Conservation (phyloP, 139 green algal species). For the Tetradesmus obliquus region DNA sequence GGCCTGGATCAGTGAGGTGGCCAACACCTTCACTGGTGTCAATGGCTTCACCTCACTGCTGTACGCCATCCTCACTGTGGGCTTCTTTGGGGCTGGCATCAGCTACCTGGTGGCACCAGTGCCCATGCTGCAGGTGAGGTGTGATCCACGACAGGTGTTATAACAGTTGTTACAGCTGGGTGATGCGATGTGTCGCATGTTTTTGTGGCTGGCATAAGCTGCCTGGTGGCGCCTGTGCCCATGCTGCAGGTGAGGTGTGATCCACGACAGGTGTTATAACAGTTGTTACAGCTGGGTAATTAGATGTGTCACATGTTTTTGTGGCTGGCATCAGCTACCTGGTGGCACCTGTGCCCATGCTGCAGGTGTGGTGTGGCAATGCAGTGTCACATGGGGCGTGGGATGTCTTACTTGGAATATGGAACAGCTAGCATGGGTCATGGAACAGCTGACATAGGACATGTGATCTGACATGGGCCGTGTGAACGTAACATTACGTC, state of each 20-base stretch:
- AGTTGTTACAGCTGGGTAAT: too few relatives aligned
- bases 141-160: too few relatives aligned
- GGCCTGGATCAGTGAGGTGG: conserved; percentile 11
- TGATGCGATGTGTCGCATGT: background rate
- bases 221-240: background rate
- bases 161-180: too few relatives aligned
- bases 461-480: too few relatives aligned
- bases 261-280: too few relatives aligned
- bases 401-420: too few relatives aligned
- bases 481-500: too few relatives aligned
- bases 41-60: conserved; percentile 1
- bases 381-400: too few relatives aligned
- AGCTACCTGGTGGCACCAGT: conserved; percentile 1
- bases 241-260: background rate
- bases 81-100: conserved; percentile 9
- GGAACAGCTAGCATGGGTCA: too few relatives aligned
- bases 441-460: too few relatives aligned
- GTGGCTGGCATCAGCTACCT: conserved; percentile 1
- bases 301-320: too few relatives aligned
- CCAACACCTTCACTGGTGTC: conserved; percentile 11
- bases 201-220: background rate
- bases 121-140: background rate
- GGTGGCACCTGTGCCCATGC: background rate
- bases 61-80: conserved; percentile 7
- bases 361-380: too few relatives aligned